Conservation (phyloP, 83 land plant genomes). For the Larix sibirica region DNA sequence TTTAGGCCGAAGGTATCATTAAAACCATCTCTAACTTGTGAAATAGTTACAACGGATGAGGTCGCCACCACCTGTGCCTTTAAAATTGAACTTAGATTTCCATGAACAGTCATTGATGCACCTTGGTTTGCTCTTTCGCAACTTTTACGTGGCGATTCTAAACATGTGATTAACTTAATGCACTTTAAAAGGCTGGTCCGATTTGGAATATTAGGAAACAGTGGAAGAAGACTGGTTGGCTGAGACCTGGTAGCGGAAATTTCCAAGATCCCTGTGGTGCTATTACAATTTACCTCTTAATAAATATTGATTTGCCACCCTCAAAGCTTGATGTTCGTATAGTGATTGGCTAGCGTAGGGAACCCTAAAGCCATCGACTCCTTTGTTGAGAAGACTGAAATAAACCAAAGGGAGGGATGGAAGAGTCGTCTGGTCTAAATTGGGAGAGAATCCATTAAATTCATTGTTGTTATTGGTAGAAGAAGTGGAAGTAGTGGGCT, state of each 20-base stretch:
- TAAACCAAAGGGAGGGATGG: background rate
- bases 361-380: background rate
- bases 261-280: background rate
- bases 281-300: background rate
- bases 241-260: background rate
- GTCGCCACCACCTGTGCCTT: slow-evolving; percentile 6
- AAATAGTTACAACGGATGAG: background rate
- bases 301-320: background rate
- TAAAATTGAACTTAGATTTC: slow-evolving; percentile 8
- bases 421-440: background rate
- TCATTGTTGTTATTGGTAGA: background rate
- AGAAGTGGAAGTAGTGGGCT: background rate
- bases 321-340: slow-evolving; percentile 1
- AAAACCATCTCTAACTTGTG: background rate
- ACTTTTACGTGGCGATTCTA: no score
- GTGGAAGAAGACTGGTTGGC: background rate
- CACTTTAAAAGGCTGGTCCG: background rate
- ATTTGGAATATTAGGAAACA: background rate
- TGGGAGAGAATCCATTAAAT: background rate
- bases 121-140: background rate
- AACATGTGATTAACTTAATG: background rate
- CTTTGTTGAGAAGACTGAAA: slow-evolving; percentile 9
- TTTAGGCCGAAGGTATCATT: background rate
- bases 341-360: background rate
- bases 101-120: background rate